These are phyloP conservation scores for Cavenderia fasciculata DNA, from an alignment of 78 protist species.

Conservation along the genomic window DNA sequence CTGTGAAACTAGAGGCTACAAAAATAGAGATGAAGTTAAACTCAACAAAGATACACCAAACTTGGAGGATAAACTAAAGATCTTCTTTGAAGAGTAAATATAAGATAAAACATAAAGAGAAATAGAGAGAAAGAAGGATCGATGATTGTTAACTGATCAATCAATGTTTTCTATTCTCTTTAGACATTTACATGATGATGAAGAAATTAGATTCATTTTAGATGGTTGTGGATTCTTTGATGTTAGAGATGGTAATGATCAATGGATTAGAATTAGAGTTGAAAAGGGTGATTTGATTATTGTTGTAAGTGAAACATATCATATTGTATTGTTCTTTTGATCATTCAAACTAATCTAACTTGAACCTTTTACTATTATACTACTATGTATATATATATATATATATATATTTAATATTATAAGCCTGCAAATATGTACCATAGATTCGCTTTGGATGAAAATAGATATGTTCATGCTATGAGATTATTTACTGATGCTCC, in stretches of 20 bases:
- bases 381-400: not conserved
- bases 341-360: not conserved
- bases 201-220: constrained; percentile 92
- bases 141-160: not conserved
- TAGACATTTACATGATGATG: constrained; percentile 93
- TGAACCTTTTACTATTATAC: not conserved
- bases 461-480: constrained; percentile 63
- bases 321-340: not conserved
- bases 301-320: constrained; percentile 50
- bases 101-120: not conserved
- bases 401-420: not conserved
- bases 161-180: not conserved
- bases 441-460: constrained; percentile 87
- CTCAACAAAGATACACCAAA: constrained; percentile 64
- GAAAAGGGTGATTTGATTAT: constrained; percentile 84
- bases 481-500: constrained; percentile 80
- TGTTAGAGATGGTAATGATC: constrained; percentile 85
- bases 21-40: constrained; percentile 81
- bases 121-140: not conserved
- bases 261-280: constrained; percentile 89
- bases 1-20: constrained; percentile 77
- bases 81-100: constrained; percentile 86
- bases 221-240: constrained; percentile 94
- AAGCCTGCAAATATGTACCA: constrained; percentile 94
- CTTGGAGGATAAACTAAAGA: constrained; percentile 81